Evolutionary conservation across 495 filamentous ascomycete genomes (phyloP).

Genomic region (Podospora fimiseda): DNA sequence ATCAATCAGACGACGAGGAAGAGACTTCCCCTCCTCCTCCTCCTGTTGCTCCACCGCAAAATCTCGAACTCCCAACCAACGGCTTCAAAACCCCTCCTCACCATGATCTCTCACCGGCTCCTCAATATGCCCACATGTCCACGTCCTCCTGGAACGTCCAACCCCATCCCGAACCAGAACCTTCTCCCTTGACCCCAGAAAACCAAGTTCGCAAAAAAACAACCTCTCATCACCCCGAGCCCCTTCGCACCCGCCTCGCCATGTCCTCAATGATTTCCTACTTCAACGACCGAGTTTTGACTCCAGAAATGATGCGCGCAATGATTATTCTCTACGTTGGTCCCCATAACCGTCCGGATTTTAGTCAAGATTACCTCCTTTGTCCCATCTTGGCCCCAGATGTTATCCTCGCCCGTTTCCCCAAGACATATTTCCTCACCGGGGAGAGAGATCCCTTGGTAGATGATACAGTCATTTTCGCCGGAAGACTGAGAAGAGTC

Average conservation of each 20-base stretch:
- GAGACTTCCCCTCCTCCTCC: conserved; percentile 27
- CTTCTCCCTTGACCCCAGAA: background rate
- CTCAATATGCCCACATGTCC: conserved; percentile 40
- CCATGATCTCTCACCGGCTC: conserved; percentile 26
- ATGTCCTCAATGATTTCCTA: conserved; percentile 97
- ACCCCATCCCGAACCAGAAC: conserved; percentile 10
- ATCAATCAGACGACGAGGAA: conserved; percentile 57
- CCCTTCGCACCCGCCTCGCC: conserved; percentile 79
- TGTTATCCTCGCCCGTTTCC: conserved; percentile 69
- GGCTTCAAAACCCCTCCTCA: background rate
- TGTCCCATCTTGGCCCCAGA: conserved; percentile 88
- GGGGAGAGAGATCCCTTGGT: conserved; percentile 93
- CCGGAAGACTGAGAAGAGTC: conserved; percentile 74
- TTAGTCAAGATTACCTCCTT: conserved; percentile 82
- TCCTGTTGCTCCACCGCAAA: conserved; percentile 13
- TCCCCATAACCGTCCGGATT: conserved; percentile 86
- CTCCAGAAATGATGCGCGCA: conserved; percentile 96
- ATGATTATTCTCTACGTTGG: conserved; percentile 99
- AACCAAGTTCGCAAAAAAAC: conserved; percentile 12
- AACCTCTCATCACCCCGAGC: conserved; percentile 49
- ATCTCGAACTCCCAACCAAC: background rate
- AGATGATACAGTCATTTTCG: conserved; percentile 94
- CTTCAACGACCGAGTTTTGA: conserved; percentile 90
- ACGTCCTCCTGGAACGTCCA: conserved; percentile 31
- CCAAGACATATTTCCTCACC: conserved; percentile 87